Evolutionary conservation across 164 flowering plant species (phyloP), one percentile per base, ranked within the genome.

Genomic region (Tetrastigma voinierianum): DNA sequence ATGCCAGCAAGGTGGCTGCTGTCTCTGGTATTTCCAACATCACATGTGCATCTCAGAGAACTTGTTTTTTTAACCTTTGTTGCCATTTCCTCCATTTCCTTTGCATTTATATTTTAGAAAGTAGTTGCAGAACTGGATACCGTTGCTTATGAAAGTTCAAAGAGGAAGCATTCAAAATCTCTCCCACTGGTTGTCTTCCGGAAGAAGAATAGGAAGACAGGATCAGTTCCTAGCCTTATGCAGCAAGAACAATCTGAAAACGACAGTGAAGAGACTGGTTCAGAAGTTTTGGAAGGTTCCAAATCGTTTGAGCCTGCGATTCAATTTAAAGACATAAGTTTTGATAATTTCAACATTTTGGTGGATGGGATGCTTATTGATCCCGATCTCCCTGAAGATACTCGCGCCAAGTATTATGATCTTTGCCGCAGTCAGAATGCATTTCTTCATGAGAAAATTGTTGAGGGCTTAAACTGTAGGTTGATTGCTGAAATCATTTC

Each of bases 351-450:
- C 70, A 51, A 60, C 32, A 76, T 76, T 46, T 2, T 72, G 13
- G 68, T 81, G 1, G 56, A 84, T 67, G 82, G 82, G 21, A 7
- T 76, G 40, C 49, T 64, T 16, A 20, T 84, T 11, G 78, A 81
- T 72, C 70, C 82, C 10, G 80, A 77, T 57, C 66, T 84, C 10
- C 61, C 81, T 10, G 58, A 66, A 4, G 69, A 81, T 48, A 12
- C 56, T 25, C 66, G 71, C 17, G 43, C 9, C 18, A 81, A 72
- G 52, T 83, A 81, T 67, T 81, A 77, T 58, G 68, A 79, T 48
- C 85, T 84, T 11, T 84, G 87, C 67, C 49, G 64, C 51, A 72
- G 78, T 61, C 85, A 78, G 51, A 72, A 65, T 17, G 64, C 60
- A 15, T 79, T 71, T 57, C 76, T 84, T 25, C 87, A 84, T 64